These are phyloP conservation scores for Peronospora belbahrii DNA, from an alignment of 352 stramenopile genomes.

Conservation along the genomic window DNA sequence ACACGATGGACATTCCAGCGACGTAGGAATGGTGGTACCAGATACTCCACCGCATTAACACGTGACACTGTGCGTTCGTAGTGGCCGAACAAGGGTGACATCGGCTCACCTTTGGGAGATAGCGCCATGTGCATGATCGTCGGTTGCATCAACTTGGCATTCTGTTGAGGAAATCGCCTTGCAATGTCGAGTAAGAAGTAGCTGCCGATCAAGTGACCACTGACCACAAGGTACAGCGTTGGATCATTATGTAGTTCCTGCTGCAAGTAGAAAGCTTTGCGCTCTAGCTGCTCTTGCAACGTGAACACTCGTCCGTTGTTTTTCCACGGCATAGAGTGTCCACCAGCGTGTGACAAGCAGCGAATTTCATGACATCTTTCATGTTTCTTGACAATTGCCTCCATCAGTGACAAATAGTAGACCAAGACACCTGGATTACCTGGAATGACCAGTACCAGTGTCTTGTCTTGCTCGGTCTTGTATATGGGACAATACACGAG, in stretches of 20 bases:
- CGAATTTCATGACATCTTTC: slow-evolving; percentile 43
- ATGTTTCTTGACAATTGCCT: slow-evolving; percentile 31
- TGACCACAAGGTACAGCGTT: slow-evolving; percentile 37
- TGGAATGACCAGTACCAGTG: slow-evolving; percentile 53
- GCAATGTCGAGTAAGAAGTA: slow-evolving; percentile 51
- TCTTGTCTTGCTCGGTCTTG: slow-evolving; percentile 17
- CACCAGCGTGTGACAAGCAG: slow-evolving; percentile 44
- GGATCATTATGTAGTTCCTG: slow-evolving; percentile 40
- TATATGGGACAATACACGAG: slow-evolving; percentile 36
- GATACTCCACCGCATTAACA: slow-evolving; percentile 33
- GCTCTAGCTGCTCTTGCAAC: slow-evolving; percentile 48
- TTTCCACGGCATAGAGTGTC: slow-evolving; percentile 64
- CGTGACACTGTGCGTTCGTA: slow-evolving; percentile 27
- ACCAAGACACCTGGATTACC: slow-evolving; percentile 59
- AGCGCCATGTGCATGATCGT: slow-evolving; percentile 56
- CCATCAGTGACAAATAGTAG: slow-evolving; percentile 65
- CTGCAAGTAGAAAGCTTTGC: slow-evolving; percentile 45
- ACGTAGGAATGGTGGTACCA: slow-evolving; percentile 34
- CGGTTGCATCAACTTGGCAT: slow-evolving; percentile 63
- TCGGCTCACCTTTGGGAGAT: slow-evolving; percentile 33
- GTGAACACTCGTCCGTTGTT: slow-evolving; percentile 44
- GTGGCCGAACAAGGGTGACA: slow-evolving; percentile 46
- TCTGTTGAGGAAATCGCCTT: slow-evolving; percentile 38
- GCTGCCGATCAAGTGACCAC: slow-evolving; percentile 62
- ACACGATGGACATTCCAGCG: slow-evolving; percentile 38